Conservation (phyloP, 805 yeast species). For the Saturnispora sanitii region DNA sequence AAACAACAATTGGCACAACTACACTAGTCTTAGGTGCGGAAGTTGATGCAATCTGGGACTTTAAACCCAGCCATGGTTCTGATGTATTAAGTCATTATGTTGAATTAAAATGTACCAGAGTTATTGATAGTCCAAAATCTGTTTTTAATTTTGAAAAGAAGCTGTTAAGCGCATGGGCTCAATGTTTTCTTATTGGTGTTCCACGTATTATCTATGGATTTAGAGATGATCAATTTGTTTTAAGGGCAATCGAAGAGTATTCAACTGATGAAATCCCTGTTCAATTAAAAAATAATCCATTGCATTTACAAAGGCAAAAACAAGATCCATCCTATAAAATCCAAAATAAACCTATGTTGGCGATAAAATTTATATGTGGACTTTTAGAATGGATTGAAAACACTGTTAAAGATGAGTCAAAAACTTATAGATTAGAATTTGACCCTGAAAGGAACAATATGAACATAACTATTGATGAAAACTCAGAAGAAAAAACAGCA, state of each 20-base stretch:
- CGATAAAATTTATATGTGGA: constrained; percentile 81
- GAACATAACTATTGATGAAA: constrained; percentile 38
- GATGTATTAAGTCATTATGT: constrained; percentile 64
- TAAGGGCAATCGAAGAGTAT: constrained; percentile 64
- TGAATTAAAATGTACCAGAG: constrained; percentile 68
- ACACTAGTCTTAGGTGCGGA: constrained; percentile 75
- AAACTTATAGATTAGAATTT: constrained; percentile 46
- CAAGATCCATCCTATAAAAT: constrained; percentile 30
- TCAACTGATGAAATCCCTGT: constrained; percentile 72
- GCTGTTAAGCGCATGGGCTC: constrained; percentile 82
- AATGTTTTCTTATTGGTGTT: constrained; percentile 80
- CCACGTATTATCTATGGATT: constrained; percentile 78
- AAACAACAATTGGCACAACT: constrained; percentile 71
- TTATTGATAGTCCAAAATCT: constrained; percentile 45
- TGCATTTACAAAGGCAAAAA: constrained; percentile 22
- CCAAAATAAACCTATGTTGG: constrained; percentile 59
- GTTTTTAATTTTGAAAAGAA: constrained; percentile 65
- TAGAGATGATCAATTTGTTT: constrained; percentile 59
- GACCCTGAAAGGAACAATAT: constrained; percentile 41
- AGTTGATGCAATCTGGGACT: constrained; percentile 85
- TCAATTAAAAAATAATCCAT: constrained; percentile 43
- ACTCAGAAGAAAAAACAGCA: constrained; percentile 26
- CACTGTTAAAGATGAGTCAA: constrained; percentile 38
- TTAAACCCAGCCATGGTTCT: constrained; percentile 38
- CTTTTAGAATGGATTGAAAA: constrained; percentile 67